phyloP scores from a whole-genome alignment of 176 grass and related monocot species.

The Carex littledalei region DNA sequence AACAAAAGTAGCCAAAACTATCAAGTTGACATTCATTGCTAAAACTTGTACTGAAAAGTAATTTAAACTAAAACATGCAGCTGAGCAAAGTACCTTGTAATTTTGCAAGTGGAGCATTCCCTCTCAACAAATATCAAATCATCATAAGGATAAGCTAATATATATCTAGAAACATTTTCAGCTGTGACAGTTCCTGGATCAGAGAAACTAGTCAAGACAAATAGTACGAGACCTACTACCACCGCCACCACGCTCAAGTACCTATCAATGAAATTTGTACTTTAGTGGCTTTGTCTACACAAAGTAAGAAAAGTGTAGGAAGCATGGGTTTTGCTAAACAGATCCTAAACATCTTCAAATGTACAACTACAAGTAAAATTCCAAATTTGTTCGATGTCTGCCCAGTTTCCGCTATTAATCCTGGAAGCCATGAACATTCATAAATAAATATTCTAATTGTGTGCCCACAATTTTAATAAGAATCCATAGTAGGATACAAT shows the following conservation, averaged over 20 bases:
- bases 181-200: conserved; percentile 88
- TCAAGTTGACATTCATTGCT: not conserved
- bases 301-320: not conserved
- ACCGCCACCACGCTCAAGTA: conserved; percentile 58
- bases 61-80: not conserved
- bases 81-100: conserved; percentile 49
- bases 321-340: not conserved
- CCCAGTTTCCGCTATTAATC: not conserved
- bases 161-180: conserved; percentile 75
- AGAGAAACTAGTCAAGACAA: conserved; percentile 95
- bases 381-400: too few species aligned
- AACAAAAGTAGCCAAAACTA: not conserved
- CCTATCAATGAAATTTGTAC: conserved; percentile 29
- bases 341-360: not conserved
- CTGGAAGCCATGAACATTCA: not conserved
- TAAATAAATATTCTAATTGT: conserved; percentile 8
- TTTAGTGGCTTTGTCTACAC: not conserved
- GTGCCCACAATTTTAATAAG: not conserved
- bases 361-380: not conserved
- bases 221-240: conserved; percentile 65
- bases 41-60: not conserved
- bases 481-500: not conserved
- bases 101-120: conserved; percentile 96
- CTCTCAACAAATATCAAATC: conserved; percentile 73
- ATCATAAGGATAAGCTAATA: conserved; percentile 87